phyloP scores from a whole-genome alignment of 805 yeast species.

The Starmerella powellii region DNA sequence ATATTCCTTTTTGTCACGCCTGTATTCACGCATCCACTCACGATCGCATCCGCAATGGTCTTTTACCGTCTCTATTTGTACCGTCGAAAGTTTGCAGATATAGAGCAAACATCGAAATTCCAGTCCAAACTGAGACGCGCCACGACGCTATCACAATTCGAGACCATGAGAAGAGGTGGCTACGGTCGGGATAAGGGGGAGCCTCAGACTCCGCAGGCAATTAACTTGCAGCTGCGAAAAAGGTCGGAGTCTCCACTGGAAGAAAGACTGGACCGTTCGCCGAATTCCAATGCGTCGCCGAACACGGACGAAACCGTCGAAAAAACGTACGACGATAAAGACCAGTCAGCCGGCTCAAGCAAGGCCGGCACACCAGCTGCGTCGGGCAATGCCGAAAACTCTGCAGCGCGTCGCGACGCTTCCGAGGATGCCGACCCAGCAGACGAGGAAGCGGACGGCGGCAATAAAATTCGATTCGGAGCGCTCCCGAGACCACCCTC shows the following conservation, averaged over 20 bases:
- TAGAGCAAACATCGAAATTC: conserved; percentile 61
- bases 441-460: conserved; percentile 3
- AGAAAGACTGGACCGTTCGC: too few species aligned
- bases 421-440: too few species aligned
- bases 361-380: too few species aligned
- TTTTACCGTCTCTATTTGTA: conserved; percentile 78
- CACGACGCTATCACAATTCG: conserved; percentile 45
- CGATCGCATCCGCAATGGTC: conserved; percentile 68
- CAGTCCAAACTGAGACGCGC: conserved; percentile 76
- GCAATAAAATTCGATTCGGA: conserved; percentile 41
- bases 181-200: not conserved
- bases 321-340: not conserved
- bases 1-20: conserved; percentile 52
- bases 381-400: too few species aligned
- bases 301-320: not conserved
- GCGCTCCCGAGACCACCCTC: conserved; percentile 38
- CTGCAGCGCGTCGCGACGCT: too few species aligned
- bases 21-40: conserved; percentile 70
- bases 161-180: conserved; percentile 9
- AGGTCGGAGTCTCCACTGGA: not conserved
- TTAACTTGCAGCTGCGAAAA: conserved; percentile 6
- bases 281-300: not conserved
- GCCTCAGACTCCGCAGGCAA: not conserved
- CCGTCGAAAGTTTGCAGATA: conserved; percentile 73
- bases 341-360: too few species aligned